Evolutionary conservation across 805 yeast genomes (phyloP), one percentile per base, ranked within the genome.

Genomic region (Cyberlindnera euphorbiae): DNA sequence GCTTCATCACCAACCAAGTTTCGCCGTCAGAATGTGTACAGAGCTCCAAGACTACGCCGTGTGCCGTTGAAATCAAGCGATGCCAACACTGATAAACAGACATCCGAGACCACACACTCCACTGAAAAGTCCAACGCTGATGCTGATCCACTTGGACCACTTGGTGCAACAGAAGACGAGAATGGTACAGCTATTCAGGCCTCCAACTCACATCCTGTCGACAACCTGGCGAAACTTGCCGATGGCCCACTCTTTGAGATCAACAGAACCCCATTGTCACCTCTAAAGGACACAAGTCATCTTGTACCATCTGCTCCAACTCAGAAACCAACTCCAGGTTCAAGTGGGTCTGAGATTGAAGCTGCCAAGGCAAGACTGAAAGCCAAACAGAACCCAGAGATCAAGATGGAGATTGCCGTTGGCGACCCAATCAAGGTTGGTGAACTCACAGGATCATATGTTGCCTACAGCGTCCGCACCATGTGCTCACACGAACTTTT

Each of bases 391-490:
- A 38, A 41, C 18, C 48, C 52, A 11, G 39, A 42, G 7, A 18
- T 41, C 27, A 57, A 62, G 13, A 70, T 84, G 42, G 77, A 73
- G 4, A 81, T 89, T 25, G 60, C 77, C 2, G 95, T 89, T 10
- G 90, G 90, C 3, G 96, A 89, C 57, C 97, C 97, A 0, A 71
- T 79, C 47, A 87, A 85, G 56, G 89, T 93, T 5, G 96, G 96
- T 4, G 98, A 93, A 46, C 62, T 89, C 30, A 79, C 97, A 0
- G 75, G 80, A 28, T 83, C 95, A 2, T 96, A 93, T 57, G 84
- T 90, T 3, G 95, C 84, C 6, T 93, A 90, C 59, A 74, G 82
- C 3, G 85, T 93, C 16, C 73, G 72, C 23, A 77, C 94, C 12
- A 70, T 60, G 33, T 71, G 85, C 8, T 39, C 52, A 36, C 39